A percentile compares a stretch with the other conserved stretches of the same genome.
Evolutionary conservation across 805 yeast genomes (phyloP).

Genomic region (Pichia gijzeniarum): DNA sequence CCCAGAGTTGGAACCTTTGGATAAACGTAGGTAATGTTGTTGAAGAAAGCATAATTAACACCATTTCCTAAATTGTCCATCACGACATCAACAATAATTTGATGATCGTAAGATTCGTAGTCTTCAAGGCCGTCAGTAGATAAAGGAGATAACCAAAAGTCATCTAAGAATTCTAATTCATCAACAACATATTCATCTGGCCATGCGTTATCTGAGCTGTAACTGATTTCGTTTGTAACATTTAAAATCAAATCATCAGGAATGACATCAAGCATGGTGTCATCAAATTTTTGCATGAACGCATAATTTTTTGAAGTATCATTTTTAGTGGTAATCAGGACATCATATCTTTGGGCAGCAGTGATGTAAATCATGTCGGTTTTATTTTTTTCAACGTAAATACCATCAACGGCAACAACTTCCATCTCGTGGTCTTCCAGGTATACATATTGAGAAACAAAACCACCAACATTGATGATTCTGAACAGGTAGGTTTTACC

Average conservation of each 20-base stretch:
- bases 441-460: conserved; percentile 82
- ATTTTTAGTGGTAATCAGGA: conserved; percentile 67
- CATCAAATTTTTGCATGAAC: conserved; percentile 75
- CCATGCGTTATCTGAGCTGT: conserved; percentile 30
- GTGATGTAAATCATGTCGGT: conserved; percentile 73
- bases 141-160: conserved; percentile 65
- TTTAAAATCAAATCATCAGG: conserved; percentile 65
- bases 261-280: conserved; percentile 69
- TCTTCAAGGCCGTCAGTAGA: conserved; percentile 47
- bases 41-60: conserved; percentile 93
- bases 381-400: conserved; percentile 67
- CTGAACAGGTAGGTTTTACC: conserved; percentile 78
- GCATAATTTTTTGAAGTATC: conserved; percentile 62
- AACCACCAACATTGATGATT: conserved; percentile 82
- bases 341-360: conserved; percentile 88
- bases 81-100: conserved; percentile 60
- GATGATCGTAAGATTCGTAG: conserved; percentile 61
- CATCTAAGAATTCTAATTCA: conserved; percentile 58
- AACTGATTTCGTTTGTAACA: conserved; percentile 68
- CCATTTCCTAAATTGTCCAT: conserved; percentile 88
- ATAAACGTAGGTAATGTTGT: conserved; percentile 66
- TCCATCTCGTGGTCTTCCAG: conserved; percentile 84
- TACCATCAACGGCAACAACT: conserved; percentile 89
- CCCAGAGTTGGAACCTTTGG: conserved; percentile 85
- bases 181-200: conserved; percentile 38